Percentiles rank a stretch among this genome's conserved stretches.
Conservation (phyloP, 78 protist species). For the Goniomonas avonlea region DNA sequence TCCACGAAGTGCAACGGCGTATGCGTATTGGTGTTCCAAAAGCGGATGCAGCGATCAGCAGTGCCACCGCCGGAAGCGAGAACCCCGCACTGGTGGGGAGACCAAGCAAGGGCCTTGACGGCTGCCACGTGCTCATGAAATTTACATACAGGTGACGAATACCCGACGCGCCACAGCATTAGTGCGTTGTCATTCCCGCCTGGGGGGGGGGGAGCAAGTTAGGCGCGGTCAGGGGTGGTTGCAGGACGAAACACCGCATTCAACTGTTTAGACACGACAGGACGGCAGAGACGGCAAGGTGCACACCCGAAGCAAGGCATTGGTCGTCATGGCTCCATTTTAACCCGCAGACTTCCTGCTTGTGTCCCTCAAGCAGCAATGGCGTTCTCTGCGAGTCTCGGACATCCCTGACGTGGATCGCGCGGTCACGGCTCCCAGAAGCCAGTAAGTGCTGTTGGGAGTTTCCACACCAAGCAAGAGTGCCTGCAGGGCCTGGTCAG, state of each 20-base stretch:
- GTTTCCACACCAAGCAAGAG: conserved; percentile 36
- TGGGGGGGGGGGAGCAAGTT: no score
- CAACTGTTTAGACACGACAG: no score
- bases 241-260: no score
- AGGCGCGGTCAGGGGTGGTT: no score
- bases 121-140: not conserved
- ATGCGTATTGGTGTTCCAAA: conserved; percentile 38
- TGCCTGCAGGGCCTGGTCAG: no score
- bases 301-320: conserved; percentile 35
- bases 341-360: conserved; percentile 50
- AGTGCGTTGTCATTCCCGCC: conserved; percentile 46
- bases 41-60: conserved; percentile 43
- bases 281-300: no score
- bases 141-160: not conserved
- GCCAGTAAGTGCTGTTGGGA: conserved; percentile 35
- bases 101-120: conserved; percentile 40
- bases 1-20: conserved; percentile 5
- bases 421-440: conserved; percentile 24
- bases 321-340: conserved; percentile 32
- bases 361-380: no score
- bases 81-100: conserved; percentile 28
- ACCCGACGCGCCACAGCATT: not conserved
- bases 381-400: no score
- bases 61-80: conserved; percentile 56
- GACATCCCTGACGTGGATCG: conserved; percentile 17